Conservation (phyloP, 805 yeast species). For the Yarrowia divulgata region DNA sequence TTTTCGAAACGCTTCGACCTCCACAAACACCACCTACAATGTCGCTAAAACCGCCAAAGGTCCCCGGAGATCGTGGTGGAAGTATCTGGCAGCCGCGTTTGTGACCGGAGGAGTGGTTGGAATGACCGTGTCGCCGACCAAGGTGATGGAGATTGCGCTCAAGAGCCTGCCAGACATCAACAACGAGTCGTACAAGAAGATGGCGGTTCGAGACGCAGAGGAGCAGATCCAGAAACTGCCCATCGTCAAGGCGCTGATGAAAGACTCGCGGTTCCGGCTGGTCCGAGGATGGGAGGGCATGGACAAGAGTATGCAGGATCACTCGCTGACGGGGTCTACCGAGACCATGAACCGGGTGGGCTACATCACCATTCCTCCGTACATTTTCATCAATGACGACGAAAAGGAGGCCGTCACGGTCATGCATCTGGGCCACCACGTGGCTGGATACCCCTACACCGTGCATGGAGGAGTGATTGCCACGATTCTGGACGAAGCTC, state of each 20-base stretch:
- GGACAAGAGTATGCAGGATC: constrained; percentile 24
- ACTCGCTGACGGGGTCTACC: constrained; percentile 51
- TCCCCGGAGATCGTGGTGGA: constrained; percentile 21
- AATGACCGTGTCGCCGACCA: constrained; percentile 30
- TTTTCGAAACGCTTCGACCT: constrained; percentile 5
- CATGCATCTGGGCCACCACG: constrained; percentile 75
- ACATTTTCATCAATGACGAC: constrained; percentile 64
- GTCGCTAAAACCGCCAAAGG: background rate
- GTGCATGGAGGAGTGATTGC: constrained; percentile 89
- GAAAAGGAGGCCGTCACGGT: constrained; percentile 69
- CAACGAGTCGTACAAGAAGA: constrained; percentile 16
- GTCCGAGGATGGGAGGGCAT: constrained; percentile 39
- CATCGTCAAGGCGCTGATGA: constrained; percentile 24
- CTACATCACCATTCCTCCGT: constrained; percentile 77
- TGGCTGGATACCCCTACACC: constrained; percentile 86
- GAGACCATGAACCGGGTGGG: constrained; percentile 75
- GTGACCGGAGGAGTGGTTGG: constrained; percentile 33
- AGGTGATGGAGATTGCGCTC: constrained; percentile 36
- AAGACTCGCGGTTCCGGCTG: constrained; percentile 33
- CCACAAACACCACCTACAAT: constrained; percentile 17
- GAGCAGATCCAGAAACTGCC: constrained; percentile 35
- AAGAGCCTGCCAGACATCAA: constrained; percentile 23
- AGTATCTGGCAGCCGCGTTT: constrained; percentile 23
- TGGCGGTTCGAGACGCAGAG: constrained; percentile 11
- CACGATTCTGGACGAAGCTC: constrained; percentile 82